phyloP scores from a whole-genome alignment of 805 yeast genomes.

The Babjeviella inositovora region DNA sequence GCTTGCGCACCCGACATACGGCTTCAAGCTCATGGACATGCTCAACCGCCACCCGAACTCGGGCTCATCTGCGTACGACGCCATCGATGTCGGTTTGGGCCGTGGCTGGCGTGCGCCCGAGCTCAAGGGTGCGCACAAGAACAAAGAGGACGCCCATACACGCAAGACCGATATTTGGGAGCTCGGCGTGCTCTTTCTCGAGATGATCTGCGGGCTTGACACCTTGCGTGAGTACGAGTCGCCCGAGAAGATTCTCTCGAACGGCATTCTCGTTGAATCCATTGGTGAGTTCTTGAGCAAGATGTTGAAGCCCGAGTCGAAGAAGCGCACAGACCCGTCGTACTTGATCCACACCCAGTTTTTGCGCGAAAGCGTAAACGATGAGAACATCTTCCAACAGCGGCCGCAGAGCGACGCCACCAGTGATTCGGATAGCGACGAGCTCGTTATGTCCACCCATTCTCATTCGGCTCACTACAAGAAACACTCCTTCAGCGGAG shows the following conservation, averaged over 20 bases:
- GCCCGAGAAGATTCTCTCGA: constrained; percentile 25
- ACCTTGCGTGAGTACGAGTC: constrained; percentile 34
- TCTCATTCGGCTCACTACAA: not conserved
- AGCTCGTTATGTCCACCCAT: not conserved
- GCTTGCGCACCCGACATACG: constrained; percentile 43
- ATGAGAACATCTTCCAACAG: too few species aligned
- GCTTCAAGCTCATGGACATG: constrained; percentile 26
- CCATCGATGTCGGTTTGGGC: constrained; percentile 2
- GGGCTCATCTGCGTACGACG: constrained; percentile 4
- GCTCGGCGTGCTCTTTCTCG: constrained; percentile 63
- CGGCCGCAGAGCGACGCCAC: too few species aligned
- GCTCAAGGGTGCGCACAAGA: constrained; percentile 18
- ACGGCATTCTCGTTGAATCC: constrained; percentile 24
- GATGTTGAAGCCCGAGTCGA: constrained; percentile 48
- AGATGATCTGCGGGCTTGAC: constrained; percentile 46
- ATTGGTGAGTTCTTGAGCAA: constrained; percentile 49
- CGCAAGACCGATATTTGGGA: constrained; percentile 95
- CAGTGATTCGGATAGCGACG: too few species aligned
- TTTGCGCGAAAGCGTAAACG: constrained; percentile 53
- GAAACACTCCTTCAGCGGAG: not conserved
- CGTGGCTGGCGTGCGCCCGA: constrained; percentile 75
- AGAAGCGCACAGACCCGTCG: constrained; percentile 67
- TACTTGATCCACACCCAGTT: constrained; percentile 78
- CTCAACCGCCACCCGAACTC: constrained; percentile 12
- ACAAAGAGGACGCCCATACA: too few species aligned